Base-by-base conservation (phyloP, 805 yeast genomes). In the Kluyveromyces wickerhamii region DNA sequence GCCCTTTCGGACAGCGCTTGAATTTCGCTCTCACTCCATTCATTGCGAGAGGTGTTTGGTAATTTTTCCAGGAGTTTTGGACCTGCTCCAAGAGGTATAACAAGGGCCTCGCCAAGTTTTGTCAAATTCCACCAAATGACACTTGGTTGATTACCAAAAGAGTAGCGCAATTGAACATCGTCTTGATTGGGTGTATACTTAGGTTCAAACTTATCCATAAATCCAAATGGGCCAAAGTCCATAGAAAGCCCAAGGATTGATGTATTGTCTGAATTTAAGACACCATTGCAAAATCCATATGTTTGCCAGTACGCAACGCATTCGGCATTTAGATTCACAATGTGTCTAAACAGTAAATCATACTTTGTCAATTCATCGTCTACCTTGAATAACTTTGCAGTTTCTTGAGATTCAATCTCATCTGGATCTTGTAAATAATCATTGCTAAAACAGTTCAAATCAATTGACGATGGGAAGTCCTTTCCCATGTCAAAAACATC, bases 211-310 rank as follows among this genome's bases (percentile, higher is more conserved):
- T 71, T 73, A 51, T 88, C 96, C 80, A 88, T 71, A 40, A 87
- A 81, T 13, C 94, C 83, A 61, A 84, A 92, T 1, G 98, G 97
- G 3, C 97, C 98, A 57, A 80, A 92, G 58, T 89, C 98, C 58
- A 92, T 72, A 0, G 95, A 74, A 8, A 87, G 63, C 0, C 98
- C 98, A 28, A 80, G 51, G n/a, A 89, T 68, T 0, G 95, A 84
- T 1, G 96, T 85, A 52, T 89, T 89, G 52, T 89, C 98, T 0
- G 97, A 88, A 55, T 89, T 89, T 37, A 92, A 63, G 4, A 92
- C 97, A 10, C 98, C 98, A 51, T 89, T 92, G 45, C 88, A 57
- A 49, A 89, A 88, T 3, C 96, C 97, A 58, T 87, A 89, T 0
- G 81, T 71, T 53, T 89, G 96, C 85, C 95, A 85, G 44, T 71